Base-by-base conservation (phyloP, 768 basidiomycete genomes). In the Termitomyces sp. region DNA sequence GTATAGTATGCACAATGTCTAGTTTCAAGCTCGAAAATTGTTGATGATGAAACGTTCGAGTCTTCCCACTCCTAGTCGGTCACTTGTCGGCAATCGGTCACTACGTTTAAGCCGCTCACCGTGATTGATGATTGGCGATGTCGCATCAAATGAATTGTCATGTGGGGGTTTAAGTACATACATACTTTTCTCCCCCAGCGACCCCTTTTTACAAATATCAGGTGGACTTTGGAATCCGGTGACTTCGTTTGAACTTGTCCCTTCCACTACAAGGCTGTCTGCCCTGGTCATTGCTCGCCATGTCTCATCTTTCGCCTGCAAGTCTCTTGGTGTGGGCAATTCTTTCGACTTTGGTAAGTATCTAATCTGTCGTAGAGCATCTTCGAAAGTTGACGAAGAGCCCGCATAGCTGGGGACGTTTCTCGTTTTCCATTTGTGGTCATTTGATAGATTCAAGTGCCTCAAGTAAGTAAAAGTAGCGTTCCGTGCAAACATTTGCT, bases 371-470 rank as follows among this genome's bases (percentile, higher is more conserved):
- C 14, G 20, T 47, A 24, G 20, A 36, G n/a, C 32, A 35, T n/a
- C 5, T 7, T 22, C 36, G 38, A 38, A 16, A 24, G 3, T 2
- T 41, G 10, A 35, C 40, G 22, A 30, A 16, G 10, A 38, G 18
- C 5, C 6, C 24, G 11, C 5, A n/a, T 53, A 90, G 88, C 71
- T 88, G 6, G 80, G 78, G 1, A 63, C 63, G 3, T 91, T 91
- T 66, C 75, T 91, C 6, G 16, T 91, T 2, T 86, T 81, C 66
- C 90, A 92, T 65, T 70, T 92, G 52, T 92, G 87, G 85, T 85
- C 85, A 5, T 92, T 88, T 66, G 90, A 92, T 67, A 78, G 80
- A 57, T 92, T 92, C 75, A 81, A 78, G 63, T 91, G 88, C 67
- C 67, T 92, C 54, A 84, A 65, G 87, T 88, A 58, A 61, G 80